Percentiles rank a stretch among this genome's conserved stretches.
phyloP scores from a whole-genome alignment of 108 stramenopile species.

The Stephanodiscus minutulus region DNA sequence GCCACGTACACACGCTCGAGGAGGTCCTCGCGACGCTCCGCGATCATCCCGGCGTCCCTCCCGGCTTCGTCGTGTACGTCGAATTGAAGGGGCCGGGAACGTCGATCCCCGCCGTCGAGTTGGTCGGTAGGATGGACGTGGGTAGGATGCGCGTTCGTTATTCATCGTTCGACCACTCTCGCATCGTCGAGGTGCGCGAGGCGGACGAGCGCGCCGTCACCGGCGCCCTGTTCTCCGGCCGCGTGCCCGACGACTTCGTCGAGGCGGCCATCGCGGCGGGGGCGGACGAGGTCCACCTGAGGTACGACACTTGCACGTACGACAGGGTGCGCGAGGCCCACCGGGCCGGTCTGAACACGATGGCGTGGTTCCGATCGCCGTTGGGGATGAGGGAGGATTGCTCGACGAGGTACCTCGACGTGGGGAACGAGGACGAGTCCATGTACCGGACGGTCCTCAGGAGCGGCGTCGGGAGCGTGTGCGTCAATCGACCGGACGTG shows the following conservation, averaged over 20 bases:
- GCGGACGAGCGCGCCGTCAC: constrained; percentile 56
- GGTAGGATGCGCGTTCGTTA: constrained; percentile 58
- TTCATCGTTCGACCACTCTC: constrained; percentile 64
- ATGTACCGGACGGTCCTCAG: constrained; percentile 66
- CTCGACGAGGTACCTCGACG: constrained; percentile 58
- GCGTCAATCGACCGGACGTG: constrained; percentile 65
- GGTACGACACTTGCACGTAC: constrained; percentile 72
- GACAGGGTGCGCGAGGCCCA: constrained; percentile 60
- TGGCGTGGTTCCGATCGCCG: constrained; percentile 86
- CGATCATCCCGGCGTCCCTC: constrained; percentile 48
- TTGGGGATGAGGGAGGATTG: constrained; percentile 67
- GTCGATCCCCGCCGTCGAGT: constrained; percentile 52
- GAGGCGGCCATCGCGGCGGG: constrained; percentile 56
- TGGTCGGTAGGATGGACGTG: constrained; percentile 70
- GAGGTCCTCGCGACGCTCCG: constrained; percentile 58
- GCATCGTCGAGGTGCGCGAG: constrained; percentile 52
- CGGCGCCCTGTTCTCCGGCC: constrained; percentile 65
- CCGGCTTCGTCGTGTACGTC: constrained; percentile 59
- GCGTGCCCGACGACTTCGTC: constrained; percentile 56
- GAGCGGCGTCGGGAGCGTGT: constrained; percentile 72
- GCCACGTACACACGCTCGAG: constrained; percentile 68
- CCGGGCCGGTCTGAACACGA: constrained; percentile 55
- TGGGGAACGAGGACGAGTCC: constrained; percentile 70
- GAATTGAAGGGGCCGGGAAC: constrained; percentile 84
- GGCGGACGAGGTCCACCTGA: constrained; percentile 77